Base-by-base conservation (phyloP, 129 eudicot species). In the Flaveria linearis region DNA sequence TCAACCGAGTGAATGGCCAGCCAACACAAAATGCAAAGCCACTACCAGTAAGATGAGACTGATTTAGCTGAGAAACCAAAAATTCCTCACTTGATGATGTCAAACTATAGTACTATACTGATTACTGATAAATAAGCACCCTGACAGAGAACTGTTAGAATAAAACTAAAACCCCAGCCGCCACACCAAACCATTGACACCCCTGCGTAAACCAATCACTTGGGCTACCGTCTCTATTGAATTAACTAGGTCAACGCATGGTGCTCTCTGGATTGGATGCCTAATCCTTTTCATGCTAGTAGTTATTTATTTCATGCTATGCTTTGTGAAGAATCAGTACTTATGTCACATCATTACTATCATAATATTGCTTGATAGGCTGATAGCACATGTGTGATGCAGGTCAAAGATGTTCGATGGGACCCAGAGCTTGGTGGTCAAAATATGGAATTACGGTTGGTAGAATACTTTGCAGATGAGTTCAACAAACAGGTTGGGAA, bases 371-470 rank as follows among this genome's bases (percentile, higher is more conserved):
- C 7, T 72, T 64, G 81, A 68, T 30, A 30, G 36, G 36, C 36
- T 30, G 36, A 30, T 82, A 73, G 76, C 36, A 9, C 46, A 42
- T 26, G 17, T 56, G 58, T 79, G 39, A 63, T 81, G 76, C 86
- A 91, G 98, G 97, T 94, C 36, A 91, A 89, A 87, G 99, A 94
- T 73, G 93, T 91, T 41, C 87, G 82, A 78, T 94, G 99, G 99
- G 86, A 94, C 70, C 80, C 97, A 42, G 91, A 94, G 78, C 93
- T 95, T 79, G 99, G 99, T 20, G 99, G 99, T 65, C 96, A 91
- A 83, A 83, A 75, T 78, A 76, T 95, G 97, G 99, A 95, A 81
- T 68, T 85, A 79, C 85, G 96, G 72, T 81, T 95, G 88, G 99
- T 95, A 75, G 99, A 95, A 80, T 76, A 95, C 84, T 95, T 95